Percentiles rank a stretch among this genome's conserved stretches.
Conservation (phyloP, 352 stramenopile genomes). For the Globisporangium lucens region DNA sequence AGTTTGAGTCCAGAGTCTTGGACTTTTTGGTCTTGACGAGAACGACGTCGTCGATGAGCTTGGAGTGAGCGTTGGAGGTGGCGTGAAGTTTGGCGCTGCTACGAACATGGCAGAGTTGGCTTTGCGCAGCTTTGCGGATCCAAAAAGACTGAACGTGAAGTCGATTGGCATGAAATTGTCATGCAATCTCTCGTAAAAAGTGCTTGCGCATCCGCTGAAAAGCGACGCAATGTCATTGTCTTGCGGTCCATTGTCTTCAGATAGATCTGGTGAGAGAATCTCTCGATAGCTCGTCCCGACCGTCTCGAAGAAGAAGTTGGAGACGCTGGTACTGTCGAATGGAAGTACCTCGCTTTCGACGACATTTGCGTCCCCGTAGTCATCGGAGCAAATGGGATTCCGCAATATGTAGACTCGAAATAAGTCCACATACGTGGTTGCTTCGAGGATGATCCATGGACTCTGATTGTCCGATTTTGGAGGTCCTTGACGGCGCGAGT, state of each 20-base stretch:
- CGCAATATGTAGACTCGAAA: conserved; percentile 56
- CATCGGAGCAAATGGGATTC: conserved; percentile 14
- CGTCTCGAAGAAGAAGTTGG: conserved; percentile 62
- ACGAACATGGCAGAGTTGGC: conserved; percentile 20
- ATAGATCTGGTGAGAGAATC: conserved; percentile 16
- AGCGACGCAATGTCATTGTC: conserved; percentile 27
- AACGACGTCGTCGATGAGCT: conserved; percentile 6
- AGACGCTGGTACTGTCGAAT: conserved; percentile 30
- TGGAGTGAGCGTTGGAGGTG: conserved; percentile 14
- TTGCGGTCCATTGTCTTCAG: conserved; percentile 17
- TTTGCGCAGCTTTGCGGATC: conserved; percentile 21
- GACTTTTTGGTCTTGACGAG: conserved; percentile 29
- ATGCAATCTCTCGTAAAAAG: conserved; percentile 42
- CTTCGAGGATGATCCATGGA: conserved; percentile 49
- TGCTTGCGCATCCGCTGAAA: conserved; percentile 27
- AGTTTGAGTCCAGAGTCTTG: conserved; percentile 49
- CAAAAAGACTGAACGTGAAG: conserved; percentile 36
- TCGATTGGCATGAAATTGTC: conserved; percentile 46
- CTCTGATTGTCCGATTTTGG: background rate
- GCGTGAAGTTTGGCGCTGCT: conserved; percentile 18
- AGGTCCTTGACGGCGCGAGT: background rate
- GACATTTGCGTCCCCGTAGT: conserved; percentile 10
- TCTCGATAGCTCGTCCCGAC: conserved; percentile 59
- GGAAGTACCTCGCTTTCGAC: conserved; percentile 19
- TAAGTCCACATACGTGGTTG: conserved; percentile 56